Conservation (phyloP, 225 moss, liverwort and hornwort species). For the Sphagnum contortum region DNA sequence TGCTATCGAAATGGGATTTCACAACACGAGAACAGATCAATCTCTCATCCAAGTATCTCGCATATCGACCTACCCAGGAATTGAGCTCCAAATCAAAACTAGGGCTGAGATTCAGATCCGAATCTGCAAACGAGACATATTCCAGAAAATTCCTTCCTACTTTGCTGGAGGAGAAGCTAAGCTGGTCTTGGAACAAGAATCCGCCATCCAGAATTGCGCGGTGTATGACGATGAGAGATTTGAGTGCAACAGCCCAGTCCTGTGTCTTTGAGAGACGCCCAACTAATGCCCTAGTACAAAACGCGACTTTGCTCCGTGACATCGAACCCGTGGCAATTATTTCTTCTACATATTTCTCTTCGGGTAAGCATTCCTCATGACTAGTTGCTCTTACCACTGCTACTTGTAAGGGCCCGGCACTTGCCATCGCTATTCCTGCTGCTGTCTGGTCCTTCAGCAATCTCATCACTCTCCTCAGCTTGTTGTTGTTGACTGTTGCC, state of each 20-base stretch:
- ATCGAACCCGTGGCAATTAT: constrained; percentile 1
- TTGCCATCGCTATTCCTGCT: constrained; percentile 4
- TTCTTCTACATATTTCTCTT: constrained; percentile 5
- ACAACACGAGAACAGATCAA: constrained; percentile 3
- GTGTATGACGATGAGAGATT: constrained; percentile 8
- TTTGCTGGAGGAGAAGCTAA: neutral
- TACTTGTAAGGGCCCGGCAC: neutral
- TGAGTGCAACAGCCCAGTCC: constrained; percentile 9
- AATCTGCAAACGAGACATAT: constrained; percentile 2
- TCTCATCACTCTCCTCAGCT: neutral
- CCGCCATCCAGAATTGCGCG: constrained; percentile 7
- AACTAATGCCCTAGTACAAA: constrained; percentile 1
- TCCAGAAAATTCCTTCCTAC: constrained; percentile 3
- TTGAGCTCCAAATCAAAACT: neutral
- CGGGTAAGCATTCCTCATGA: constrained; percentile 2
- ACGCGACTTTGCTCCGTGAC: constrained; percentile 1
- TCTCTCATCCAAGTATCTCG: constrained; percentile 4
- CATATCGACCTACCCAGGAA: constrained; percentile 6
- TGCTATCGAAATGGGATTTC: constrained; percentile 1
- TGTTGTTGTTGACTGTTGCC: neutral
- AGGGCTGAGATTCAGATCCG: neutral
- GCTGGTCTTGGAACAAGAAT: constrained; percentile 9
- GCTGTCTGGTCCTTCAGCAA: constrained; percentile 6
- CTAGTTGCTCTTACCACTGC: constrained; percentile 6
- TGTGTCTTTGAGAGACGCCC: constrained; percentile 2